Percentiles rank a stretch among this genome's conserved stretches.
These are phyloP conservation scores for Basipetospora sp. DNA, from an alignment of 2,329 filamentous ascomycete species.

Conservation along the genomic window DNA sequence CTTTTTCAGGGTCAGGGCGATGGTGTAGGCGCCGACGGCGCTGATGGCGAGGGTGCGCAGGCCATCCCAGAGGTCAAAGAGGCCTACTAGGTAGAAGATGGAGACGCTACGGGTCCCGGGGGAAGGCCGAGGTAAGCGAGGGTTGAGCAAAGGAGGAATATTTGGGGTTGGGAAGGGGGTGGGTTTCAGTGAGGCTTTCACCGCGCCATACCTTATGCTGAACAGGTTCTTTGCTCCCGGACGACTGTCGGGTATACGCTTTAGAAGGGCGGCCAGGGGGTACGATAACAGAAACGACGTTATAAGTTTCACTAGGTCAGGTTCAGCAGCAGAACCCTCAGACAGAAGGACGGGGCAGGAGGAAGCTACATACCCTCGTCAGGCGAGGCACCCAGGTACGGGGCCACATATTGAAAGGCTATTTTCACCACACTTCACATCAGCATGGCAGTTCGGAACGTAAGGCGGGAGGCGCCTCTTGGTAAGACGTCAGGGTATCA, in stretches of 20 bases:
- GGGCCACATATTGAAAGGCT: constrained; percentile 31
- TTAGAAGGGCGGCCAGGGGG: constrained; percentile 74
- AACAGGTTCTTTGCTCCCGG: constrained; percentile 81
- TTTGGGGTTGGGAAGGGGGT: not conserved
- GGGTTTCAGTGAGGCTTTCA: constrained; percentile 3
- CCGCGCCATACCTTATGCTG: constrained; percentile 52
- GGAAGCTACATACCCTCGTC: constrained; percentile 29
- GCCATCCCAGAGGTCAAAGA: constrained; percentile 86
- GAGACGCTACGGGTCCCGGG: constrained; percentile 41
- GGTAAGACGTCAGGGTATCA: too few species aligned
- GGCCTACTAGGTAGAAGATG: constrained; percentile 79
- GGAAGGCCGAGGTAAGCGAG: constrained; percentile 1
- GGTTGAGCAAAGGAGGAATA: too few species aligned
- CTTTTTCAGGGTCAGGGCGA: constrained; percentile 61
- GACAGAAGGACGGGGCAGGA: too few species aligned
- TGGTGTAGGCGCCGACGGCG: constrained; percentile 63
- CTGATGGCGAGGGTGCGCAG: constrained; percentile 66
- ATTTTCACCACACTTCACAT: too few species aligned
- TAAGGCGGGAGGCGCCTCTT: too few species aligned
- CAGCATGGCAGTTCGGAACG: too few species aligned
- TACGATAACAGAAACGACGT: constrained; percentile 84
- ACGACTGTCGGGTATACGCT: constrained; percentile 72
- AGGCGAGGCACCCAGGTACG: constrained; percentile 26
- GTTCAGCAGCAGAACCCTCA: too few species aligned
- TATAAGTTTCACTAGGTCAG: constrained; percentile 68